Evolutionary conservation across 2,329 filamentous ascomycete genomes (phyloP), one percentile per base, ranked within the genome.

Genomic region (Zarea fungicola): DNA sequence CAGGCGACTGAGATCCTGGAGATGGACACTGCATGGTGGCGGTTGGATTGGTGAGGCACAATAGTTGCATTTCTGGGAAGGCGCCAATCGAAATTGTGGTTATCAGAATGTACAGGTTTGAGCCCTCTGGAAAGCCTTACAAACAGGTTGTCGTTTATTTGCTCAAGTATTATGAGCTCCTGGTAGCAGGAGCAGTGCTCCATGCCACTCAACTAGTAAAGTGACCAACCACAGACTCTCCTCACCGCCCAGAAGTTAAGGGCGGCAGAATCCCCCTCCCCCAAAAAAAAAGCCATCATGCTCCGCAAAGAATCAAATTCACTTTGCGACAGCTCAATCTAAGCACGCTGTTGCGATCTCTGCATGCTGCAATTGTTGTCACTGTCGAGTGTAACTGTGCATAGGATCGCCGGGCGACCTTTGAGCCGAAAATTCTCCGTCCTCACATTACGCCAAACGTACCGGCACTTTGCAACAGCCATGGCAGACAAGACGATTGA

Each of bases 221-320:
- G n/a, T n/a, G n/a, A n/a, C n/a, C n/a, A n/a, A n/a, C n/a, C n/a
- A n/a, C n/a, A n/a, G n/a, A n/a, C n/a, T n/a, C n/a, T n/a, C n/a
- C n/a, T n/a, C 51, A 53, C 51, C 51, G 51, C 51, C 51, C 19
- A 26, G 26, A 25, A 16, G 11, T 22, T 25, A 13, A 45, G 5
- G 10, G 16, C 18, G 51, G 51, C 51, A 53, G 51, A 53, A 53
- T 51, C 28, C 22, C 34, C 39, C 13, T n/a, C n/a, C n/a, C n/a
- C n/a, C n/a, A n/a, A n/a, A 52, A 52, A 48, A 44, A 40, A 48
- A 32, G 16, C 25, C 28, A 13, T n/a, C n/a, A n/a, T n/a, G 34
- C 28, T 34, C 50, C 31, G 21, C 25, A 19, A 28, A 29, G 28
- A 25, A 26, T 25, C 18, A 2, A 39, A 32, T 34, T 48, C 36